Conservation (phyloP, 306 rosid genomes). For the Vigna trinervia region DNA sequence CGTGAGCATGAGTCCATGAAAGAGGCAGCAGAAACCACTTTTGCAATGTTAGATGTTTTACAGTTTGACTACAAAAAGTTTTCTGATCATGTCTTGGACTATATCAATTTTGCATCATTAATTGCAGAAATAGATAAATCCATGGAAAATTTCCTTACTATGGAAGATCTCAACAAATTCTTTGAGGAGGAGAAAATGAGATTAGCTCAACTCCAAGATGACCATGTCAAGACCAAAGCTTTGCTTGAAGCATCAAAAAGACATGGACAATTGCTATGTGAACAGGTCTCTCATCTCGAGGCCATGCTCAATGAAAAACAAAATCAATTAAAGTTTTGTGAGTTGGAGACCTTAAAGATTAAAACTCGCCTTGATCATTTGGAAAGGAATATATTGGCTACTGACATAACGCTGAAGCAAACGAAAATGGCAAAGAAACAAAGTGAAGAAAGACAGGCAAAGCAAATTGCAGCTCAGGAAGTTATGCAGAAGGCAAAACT, state of each 20-base stretch:
- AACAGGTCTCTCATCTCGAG: conserved; percentile 41
- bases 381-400: conserved; percentile 13
- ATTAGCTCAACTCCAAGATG: conserved; percentile 20
- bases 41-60: not conserved
- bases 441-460: conserved; percentile 9
- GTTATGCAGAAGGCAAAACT: conserved; percentile 41
- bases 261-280: conserved; percentile 30
- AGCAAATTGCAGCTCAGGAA: conserved; percentile 33
- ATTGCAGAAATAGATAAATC: conserved; percentile 36
- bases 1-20: conserved; percentile 40
- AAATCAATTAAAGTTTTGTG: conserved; percentile 23
- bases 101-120: conserved; percentile 32
- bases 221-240: conserved; percentile 32
- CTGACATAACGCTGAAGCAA: conserved; percentile 5
- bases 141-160: conserved; percentile 25
- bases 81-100: conserved; percentile 45
- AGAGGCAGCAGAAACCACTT: conserved; percentile 44
- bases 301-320: conserved; percentile 34
- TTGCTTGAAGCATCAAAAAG: conserved; percentile 16
- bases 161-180: conserved; percentile 29
- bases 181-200: conserved; percentile 42
- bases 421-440: conserved; percentile 4
- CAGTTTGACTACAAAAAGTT: conserved; percentile 37
- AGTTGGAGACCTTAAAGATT: conserved; percentile 30
- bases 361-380: conserved; percentile 38